Evolutionary conservation across 495 filamentous ascomycete genomes (phyloP).

Genomic region (Aspergillus bridgeri): DNA sequence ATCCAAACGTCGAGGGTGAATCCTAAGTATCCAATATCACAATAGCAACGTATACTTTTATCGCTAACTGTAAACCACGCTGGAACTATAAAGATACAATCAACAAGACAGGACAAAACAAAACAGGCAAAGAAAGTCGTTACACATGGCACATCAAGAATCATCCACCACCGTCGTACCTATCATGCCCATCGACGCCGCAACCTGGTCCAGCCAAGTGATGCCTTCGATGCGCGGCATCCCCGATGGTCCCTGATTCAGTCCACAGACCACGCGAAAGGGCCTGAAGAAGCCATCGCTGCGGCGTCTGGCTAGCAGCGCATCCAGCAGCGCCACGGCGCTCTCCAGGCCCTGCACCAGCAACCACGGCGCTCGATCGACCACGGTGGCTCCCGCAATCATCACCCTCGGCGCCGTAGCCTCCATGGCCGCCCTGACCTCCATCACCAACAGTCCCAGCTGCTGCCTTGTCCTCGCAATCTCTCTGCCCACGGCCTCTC

Average conservation of each 20-base stretch:
- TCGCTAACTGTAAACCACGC: neutral
- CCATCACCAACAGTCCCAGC: neutral
- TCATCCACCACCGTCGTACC: constrained; percentile 17
- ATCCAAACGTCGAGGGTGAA: too few species aligned
- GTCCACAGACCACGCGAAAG: constrained; percentile 21
- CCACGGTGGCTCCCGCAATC: neutral
- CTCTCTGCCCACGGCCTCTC: neutral
- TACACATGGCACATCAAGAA: neutral
- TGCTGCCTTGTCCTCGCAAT: neutral
- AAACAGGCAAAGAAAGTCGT: neutral
- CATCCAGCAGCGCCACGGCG: neutral
- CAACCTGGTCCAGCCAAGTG: constrained; percentile 37
- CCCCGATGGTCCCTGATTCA: constrained; percentile 9
- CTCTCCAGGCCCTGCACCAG: constrained; percentile 1
- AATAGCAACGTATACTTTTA: too few species aligned
- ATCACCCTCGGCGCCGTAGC: neutral
- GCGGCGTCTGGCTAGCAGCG: constrained; percentile 11
- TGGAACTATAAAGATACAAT: neutral
- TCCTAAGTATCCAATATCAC: too few species aligned
- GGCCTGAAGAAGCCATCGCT: constrained; percentile 10
- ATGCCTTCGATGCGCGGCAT: constrained; percentile 25
- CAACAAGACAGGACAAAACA: neutral
- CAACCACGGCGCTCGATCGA: neutral
- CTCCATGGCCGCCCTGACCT: neutral
- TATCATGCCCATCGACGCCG: constrained; percentile 37